Conservation (phyloP, 164 flowering plant species). For the Umbilicus rupestris region DNA sequence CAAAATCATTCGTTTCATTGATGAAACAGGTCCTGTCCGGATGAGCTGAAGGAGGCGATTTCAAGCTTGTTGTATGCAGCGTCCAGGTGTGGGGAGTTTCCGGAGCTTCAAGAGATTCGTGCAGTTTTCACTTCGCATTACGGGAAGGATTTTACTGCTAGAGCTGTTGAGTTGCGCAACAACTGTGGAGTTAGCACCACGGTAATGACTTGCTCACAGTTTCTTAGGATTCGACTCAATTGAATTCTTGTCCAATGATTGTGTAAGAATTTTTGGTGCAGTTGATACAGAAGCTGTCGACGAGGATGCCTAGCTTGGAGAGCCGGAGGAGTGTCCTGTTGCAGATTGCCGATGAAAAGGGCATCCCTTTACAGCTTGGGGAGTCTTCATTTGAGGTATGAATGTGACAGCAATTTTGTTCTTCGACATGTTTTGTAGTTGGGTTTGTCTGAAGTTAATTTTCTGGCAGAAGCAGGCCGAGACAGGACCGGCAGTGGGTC, state of each 20-base stretch:
- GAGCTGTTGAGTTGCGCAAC: conserved; percentile 61
- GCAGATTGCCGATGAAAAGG: conserved; percentile 59
- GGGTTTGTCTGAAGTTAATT: background rate
- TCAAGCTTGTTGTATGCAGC: conserved; percentile 57
- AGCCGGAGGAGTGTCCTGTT: conserved; percentile 48
- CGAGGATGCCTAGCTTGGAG: conserved; percentile 52
- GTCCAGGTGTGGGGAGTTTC: conserved; percentile 80
- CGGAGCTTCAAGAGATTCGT: conserved; percentile 77
- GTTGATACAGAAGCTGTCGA: conserved; percentile 79
- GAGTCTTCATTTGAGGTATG: conserved; percentile 34
- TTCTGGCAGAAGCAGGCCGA: conserved; percentile 14
- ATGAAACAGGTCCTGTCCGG: conserved; percentile 57
- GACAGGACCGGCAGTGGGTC: conserved; percentile 4
- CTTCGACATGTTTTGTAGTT: background rate
- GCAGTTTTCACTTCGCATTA: conserved; percentile 34
- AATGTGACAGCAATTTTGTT: too few species aligned
- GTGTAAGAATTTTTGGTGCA: conserved; percentile 16
- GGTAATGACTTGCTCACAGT: conserved; percentile 29
- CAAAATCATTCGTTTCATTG: too few species aligned
- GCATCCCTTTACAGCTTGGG: conserved; percentile 38
- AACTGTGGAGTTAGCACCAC: conserved; percentile 54
- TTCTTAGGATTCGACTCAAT: too few species aligned
- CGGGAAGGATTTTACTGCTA: conserved; percentile 66
- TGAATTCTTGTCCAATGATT: background rate
- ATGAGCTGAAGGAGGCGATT: conserved; percentile 62